Evolutionary conservation across 352 stramenopile genomes (phyloP).

Genomic region (Pythium scleroteichum): DNA sequence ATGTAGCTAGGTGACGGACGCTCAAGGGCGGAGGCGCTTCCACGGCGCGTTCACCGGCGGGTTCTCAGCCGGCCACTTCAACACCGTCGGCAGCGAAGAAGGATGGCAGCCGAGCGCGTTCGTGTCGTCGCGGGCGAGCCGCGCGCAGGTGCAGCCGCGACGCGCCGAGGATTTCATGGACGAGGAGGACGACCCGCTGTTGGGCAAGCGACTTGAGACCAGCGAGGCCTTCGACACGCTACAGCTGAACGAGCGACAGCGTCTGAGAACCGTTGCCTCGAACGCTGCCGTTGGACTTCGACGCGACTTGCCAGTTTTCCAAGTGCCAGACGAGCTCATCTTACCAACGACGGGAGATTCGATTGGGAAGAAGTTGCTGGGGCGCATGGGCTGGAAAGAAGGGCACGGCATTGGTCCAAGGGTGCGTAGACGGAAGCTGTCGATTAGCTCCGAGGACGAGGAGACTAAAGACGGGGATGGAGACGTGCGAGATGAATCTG

Average conservation of each 20-base stretch:
- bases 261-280: slow-evolving; percentile 16
- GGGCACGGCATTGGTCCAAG: slow-evolving; percentile 86
- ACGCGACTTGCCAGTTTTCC: slow-evolving; percentile 32
- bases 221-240: slow-evolving; percentile 65
- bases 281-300: too few species aligned
- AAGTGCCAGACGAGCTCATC: slow-evolving; percentile 75
- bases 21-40: slow-evolving; percentile 80
- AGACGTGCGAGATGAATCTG: slow-evolving; percentile 21
- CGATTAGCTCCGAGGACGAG: slow-evolving; percentile 13
- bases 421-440: slow-evolving; percentile 51
- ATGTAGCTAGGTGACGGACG: slow-evolving; percentile 58
- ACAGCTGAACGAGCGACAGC: slow-evolving; percentile 36
- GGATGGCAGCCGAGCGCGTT: slow-evolving; percentile 88
- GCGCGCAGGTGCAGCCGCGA: slow-evolving; percentile 37
- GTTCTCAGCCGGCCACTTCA: slow-evolving; percentile 94
- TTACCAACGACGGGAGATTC: slow-evolving; percentile 63
- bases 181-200: slow-evolving; percentile 90
- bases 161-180: slow-evolving; percentile 94
- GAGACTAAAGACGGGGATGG: slow-evolving; percentile 8
- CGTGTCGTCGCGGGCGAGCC: slow-evolving; percentile 66
- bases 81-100: slow-evolving; percentile 90
- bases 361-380: slow-evolving; percentile 81
- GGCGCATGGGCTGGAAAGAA: slow-evolving; percentile 91
- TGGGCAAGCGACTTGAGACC: slow-evolving; percentile 77
- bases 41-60: slow-evolving; percentile 94